These are phyloP conservation scores for Linaria vulgaris DNA, from an alignment of 257 asterid genomes.

Conservation along the genomic window DNA sequence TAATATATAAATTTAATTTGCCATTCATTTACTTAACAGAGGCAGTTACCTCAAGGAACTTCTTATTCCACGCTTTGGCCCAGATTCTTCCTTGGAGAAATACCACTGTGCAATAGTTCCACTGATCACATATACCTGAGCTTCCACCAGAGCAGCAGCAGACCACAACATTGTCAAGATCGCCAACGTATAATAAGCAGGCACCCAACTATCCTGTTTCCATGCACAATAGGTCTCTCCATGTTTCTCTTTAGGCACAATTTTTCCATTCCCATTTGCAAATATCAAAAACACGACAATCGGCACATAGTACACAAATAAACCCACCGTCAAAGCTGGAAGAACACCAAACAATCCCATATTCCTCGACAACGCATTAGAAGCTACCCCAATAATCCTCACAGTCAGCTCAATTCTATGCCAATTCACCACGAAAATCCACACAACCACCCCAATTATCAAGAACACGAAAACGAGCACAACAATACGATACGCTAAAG, in stretches of 20 bases:
- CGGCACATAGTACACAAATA: constrained; percentile 67
- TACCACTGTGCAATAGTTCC: constrained; percentile 94
- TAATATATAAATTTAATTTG: neutral
- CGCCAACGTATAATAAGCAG: constrained; percentile 78
- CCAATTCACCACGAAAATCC: constrained; percentile 86
- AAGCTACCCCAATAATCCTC: constrained; percentile 67
- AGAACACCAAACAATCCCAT: constrained; percentile 78
- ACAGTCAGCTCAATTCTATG: constrained; percentile 93
- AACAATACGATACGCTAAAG: constrained; percentile 65
- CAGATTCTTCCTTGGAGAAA: constrained; percentile 67
- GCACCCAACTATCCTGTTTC: constrained; percentile 96
- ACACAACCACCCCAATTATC: constrained; percentile 74
- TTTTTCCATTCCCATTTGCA: constrained; percentile 70
- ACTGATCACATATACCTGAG: constrained; percentile 88
- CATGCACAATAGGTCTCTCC: constrained; percentile 76
- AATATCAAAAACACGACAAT: constrained; percentile 74
- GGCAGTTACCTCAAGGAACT: constrained; percentile 69
- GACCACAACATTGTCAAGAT: constrained; percentile 96
- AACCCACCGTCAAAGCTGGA: constrained; percentile 57
- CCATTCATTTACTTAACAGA: neutral
- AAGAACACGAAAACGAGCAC: constrained; percentile 69
- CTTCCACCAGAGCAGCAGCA: constrained; percentile 83
- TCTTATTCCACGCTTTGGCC: constrained; percentile 74
- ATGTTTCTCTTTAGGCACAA: constrained; percentile 58
- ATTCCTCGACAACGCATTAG: constrained; percentile 68